Base-by-base conservation (phyloP, 2,329 filamentous ascomycete genomes). In the Xylogone sp. region DNA sequence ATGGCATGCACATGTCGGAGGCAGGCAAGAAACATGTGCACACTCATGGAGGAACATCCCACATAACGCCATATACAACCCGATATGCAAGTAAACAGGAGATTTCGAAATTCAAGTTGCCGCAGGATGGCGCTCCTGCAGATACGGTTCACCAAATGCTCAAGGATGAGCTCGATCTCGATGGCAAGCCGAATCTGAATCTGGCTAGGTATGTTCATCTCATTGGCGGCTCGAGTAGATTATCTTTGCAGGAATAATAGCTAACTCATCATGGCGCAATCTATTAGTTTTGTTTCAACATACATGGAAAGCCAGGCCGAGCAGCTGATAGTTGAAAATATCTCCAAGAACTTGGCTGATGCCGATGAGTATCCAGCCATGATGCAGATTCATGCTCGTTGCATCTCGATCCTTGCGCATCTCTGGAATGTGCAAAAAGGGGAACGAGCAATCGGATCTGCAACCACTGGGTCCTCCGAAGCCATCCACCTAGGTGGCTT, bases 261-360 rank as follows among this genome's bases (percentile, higher is more conserved):
- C 21, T 9, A 43, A 24, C 19, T 42, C 43, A 48, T 59, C 42
- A 51, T 13, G 20, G 21, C 29, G n/a, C 58, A 21, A 31, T 2
- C 21, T 43, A 18, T 39, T 21, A 81, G 79, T 59, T 89, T 89
- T 53, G 86, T 89, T 1, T 80, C 81, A 34, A 89, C 86, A 1
- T 88, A 86, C 62, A 84, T 88, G 81, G 86, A 89, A 62, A 74
- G 76, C 10, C 78, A 86, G 58, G 85, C 82, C 5, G 75, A 81
- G 52, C 71, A 79, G 51, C 74, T 90, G 43, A 84, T 89, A 75
- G 69, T 78, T 19, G 83, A 88, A 59, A 87, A 88, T 53, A 67
- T 88, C 42, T 75, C 77, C 53, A 89, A 90, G 69, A 89, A 89
- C 60, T 74, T 90, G 67, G 78, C 82, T n/a, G 86, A 89, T 64